Evolutionary conservation across 192 early-diverging fungal species (phyloP).

Genomic region (Coemansia sp.): DNA sequence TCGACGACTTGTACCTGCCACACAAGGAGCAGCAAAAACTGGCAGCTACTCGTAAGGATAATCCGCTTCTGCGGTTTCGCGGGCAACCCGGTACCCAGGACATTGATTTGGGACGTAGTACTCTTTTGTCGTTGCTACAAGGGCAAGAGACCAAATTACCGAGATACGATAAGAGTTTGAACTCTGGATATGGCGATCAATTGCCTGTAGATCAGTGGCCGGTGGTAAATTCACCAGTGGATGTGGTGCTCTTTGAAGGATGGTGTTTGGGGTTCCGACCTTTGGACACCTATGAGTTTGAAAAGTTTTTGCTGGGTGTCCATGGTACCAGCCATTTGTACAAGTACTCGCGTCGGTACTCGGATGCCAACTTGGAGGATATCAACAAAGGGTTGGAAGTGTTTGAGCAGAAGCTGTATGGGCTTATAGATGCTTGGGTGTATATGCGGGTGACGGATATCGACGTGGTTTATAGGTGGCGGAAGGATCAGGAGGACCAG

Average conservation of each 20-base stretch:
- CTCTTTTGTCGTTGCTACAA: constrained; percentile 53
- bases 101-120: constrained; percentile 60
- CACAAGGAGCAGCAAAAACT: constrained; percentile 62
- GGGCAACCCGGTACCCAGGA: constrained; percentile 94
- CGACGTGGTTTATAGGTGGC: constrained; percentile 78
- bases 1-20: constrained; percentile 87
- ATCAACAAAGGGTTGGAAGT: constrained; percentile 35
- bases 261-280: constrained; percentile 89
- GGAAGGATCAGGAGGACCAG: constrained; percentile 81
- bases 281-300: constrained; percentile 44
- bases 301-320: constrained; percentile 18
- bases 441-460: constrained; percentile 66
- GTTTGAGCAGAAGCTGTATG: constrained; percentile 66
- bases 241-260: constrained; percentile 90
- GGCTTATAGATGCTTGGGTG: constrained; percentile 75
- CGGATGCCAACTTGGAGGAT: constrained; percentile 25
- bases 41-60: constrained; percentile 39
- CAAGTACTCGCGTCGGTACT: constrained; percentile 46
- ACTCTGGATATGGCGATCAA: constrained; percentile 81
- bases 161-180: constrained; percentile 77
- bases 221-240: constrained; percentile 55
- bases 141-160: constrained; percentile 60
- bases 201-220: constrained; percentile 63
- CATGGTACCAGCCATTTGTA: constrained; percentile 16
- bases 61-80: constrained; percentile 76